phyloP scores from a whole-genome alignment of 495 filamentous ascomycete genomes.

The Barbatosphaeria neglecta region DNA sequence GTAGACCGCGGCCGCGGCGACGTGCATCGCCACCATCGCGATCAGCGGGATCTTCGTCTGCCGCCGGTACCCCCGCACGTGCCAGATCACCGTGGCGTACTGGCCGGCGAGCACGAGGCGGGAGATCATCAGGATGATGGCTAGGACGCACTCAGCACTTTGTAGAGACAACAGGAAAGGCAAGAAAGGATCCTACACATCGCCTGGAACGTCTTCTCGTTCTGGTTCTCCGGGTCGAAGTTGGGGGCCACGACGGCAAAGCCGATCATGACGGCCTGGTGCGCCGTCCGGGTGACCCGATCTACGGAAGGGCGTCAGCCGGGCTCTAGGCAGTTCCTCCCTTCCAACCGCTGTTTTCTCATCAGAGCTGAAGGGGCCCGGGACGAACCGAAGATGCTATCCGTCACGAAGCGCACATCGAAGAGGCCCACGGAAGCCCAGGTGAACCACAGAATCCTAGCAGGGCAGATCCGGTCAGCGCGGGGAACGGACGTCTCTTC shows the following conservation, averaged over 20 bases:
- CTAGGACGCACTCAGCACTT: constrained; percentile 23
- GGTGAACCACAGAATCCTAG: constrained; percentile 54
- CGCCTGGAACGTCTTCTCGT: constrained; percentile 37
- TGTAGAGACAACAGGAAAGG: neutral
- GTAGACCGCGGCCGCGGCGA: constrained; percentile 34
- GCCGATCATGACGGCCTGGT: constrained; percentile 52
- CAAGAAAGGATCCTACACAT: constrained; percentile 21
- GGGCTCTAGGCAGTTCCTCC: neutral
- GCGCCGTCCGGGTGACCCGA: constrained; percentile 44
- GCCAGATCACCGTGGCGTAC: constrained; percentile 38
- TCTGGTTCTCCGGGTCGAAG: constrained; percentile 25
- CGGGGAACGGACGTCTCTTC: constrained; percentile 25
- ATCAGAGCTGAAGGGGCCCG: constrained; percentile 26
- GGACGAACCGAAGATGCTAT: constrained; percentile 50
- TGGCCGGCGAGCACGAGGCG: constrained; percentile 44
- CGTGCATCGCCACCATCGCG: constrained; percentile 30
- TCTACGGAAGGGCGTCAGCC: constrained; percentile 19
- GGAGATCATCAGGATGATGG: constrained; percentile 47
- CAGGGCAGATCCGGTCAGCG: neutral
- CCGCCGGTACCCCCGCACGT: constrained; percentile 29
- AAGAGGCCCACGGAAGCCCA: constrained; percentile 59
- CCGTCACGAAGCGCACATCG: constrained; percentile 55
- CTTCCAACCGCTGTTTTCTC: constrained; percentile 4
- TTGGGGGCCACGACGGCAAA: constrained; percentile 42
- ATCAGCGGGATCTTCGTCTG: constrained; percentile 18